Base-by-base conservation (phyloP, 306 rosid genomes). In the Arachis hypogaea region DNA sequence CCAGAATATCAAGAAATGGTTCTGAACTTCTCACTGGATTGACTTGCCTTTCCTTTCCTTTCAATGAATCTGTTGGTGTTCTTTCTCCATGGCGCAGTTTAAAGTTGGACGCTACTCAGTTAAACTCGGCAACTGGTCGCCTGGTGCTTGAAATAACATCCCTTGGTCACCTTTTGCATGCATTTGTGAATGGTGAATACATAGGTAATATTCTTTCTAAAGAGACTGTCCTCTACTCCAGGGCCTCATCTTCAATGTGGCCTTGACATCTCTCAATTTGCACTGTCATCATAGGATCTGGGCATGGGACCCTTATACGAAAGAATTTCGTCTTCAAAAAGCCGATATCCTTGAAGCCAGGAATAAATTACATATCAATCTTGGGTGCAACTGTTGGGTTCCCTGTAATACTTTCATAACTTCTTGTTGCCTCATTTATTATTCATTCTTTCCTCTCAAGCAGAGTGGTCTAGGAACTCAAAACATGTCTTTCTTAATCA, bases 161-260 rank as follows among this genome's bases (percentile, higher is more conserved):
- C 56, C 64, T 69, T 1, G 74, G 74, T 22, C 74, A 69, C 56
- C 18, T 69, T 69, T 56, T 69, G 64, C 74, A 69, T 55, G 74
- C 74, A 55, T 69, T 55, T 69, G 74, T 69, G 29, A 69, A 69
- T 56, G 74, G 64, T 42, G 64, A 69, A 69, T 69, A 69, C 36
- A 9, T 69, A 69, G 74, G 74, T 56, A 69, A 69, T 69, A 5
- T 69, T 69, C 63, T 55, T 30, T 55, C 62, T 69, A 33, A 68
- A n/a, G 36, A 68, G 7, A 14, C 11, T 52, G 29, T 6, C 47
- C 40, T 47, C 30, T 7, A 9, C 55, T 44, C 57, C 54, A 9
- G 49, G 11, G 28, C 43, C 58, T 46, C 43, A 29, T 22, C 49
- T 66, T 66, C 58, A 66, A 29, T 66, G 41, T 38, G 6, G 57